phyloP scores from a whole-genome alignment of 345 rosid species.

The Corymbia maculata region DNA sequence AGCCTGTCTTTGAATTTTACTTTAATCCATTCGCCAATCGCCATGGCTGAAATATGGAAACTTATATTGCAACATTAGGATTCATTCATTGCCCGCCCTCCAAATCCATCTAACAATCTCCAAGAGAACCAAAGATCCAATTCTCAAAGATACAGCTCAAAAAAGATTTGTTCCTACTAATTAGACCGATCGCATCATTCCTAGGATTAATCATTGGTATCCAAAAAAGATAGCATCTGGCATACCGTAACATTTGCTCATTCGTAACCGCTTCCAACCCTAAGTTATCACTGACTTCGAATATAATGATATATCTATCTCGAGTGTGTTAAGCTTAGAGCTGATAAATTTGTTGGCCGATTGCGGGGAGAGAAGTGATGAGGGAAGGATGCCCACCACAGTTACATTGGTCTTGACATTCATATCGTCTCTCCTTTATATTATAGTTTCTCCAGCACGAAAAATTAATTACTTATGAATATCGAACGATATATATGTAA shows the following conservation, averaged over 20 bases:
- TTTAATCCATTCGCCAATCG: slow-evolving; percentile 43
- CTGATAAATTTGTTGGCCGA: slow-evolving; percentile 9
- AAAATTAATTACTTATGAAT: neutral
- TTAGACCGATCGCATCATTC: neutral
- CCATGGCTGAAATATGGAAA: slow-evolving; percentile 24
- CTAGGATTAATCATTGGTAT: neutral
- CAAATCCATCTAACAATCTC: neutral
- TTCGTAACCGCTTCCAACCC: neutral
- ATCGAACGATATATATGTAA: neutral
- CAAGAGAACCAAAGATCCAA: neutral
- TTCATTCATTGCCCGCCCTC: neutral
- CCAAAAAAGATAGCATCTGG: neutral
- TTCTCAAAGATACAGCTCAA: neutral
- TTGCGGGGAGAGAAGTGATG: slow-evolving; percentile 25
- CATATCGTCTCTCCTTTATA: slow-evolving; percentile 15
- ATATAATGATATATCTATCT: no score
- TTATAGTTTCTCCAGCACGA: neutral
- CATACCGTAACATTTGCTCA: neutral
- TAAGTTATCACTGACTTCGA: no score
- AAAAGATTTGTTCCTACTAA: neutral
- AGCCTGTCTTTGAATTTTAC: slow-evolving; percentile 54
- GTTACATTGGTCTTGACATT: slow-evolving; percentile 13
- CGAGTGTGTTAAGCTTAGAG: neutral
- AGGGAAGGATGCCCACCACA: slow-evolving; percentile 33
- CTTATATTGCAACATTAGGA: neutral